A percentile compares a stretch with the other conserved stretches of the same genome.
Conservation (phyloP, 2,329 filamentous ascomycete species). For the Colletotrichum melonis region DNA sequence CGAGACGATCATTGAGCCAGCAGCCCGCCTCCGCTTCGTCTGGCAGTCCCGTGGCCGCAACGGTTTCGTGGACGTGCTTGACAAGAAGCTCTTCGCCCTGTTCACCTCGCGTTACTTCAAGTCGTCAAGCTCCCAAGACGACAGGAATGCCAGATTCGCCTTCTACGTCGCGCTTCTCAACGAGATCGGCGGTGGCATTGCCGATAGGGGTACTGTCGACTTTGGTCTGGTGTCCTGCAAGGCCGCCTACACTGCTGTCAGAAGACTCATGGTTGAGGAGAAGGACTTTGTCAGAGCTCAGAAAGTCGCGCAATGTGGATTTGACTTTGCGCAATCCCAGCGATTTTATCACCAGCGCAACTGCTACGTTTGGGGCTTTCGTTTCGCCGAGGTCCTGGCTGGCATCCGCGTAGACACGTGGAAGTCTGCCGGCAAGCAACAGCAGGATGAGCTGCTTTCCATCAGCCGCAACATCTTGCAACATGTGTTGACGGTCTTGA, state of each 20-base stretch:
- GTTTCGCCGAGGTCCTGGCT: slow-evolving; percentile 56
- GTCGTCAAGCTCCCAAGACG: slow-evolving; percentile 38
- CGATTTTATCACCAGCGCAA: slow-evolving; percentile 52
- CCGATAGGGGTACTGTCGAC: slow-evolving; percentile 45
- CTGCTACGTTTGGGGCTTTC: slow-evolving; percentile 56
- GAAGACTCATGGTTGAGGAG: slow-evolving; percentile 48
- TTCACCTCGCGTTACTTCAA: slow-evolving; percentile 49
- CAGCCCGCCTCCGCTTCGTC: slow-evolving; percentile 51
- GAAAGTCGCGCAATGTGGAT: slow-evolving; percentile 55
- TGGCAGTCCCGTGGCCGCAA: slow-evolving; percentile 43
- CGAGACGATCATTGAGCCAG: slow-evolving; percentile 48
- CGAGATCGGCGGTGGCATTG: slow-evolving; percentile 48
- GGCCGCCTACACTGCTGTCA: slow-evolving; percentile 38
- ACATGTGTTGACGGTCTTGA: slow-evolving; percentile 53
- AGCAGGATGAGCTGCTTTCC: slow-evolving; percentile 41
- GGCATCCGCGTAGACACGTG: slow-evolving; percentile 47
- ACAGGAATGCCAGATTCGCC: slow-evolving; percentile 45
- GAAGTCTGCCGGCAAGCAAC: slow-evolving; percentile 41
- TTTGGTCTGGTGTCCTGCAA: slow-evolving; percentile 52
- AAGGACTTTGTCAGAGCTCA: slow-evolving; percentile 53
- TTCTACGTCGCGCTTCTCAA: slow-evolving; percentile 54
- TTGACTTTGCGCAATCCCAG: slow-evolving; percentile 54
- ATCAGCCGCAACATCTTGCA: slow-evolving; percentile 25
- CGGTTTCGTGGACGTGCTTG: slow-evolving; percentile 51
- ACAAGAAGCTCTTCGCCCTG: slow-evolving; percentile 50